Conservation (phyloP, 2,329 filamentous ascomycete species). For the Diplocarpon mali region DNA sequence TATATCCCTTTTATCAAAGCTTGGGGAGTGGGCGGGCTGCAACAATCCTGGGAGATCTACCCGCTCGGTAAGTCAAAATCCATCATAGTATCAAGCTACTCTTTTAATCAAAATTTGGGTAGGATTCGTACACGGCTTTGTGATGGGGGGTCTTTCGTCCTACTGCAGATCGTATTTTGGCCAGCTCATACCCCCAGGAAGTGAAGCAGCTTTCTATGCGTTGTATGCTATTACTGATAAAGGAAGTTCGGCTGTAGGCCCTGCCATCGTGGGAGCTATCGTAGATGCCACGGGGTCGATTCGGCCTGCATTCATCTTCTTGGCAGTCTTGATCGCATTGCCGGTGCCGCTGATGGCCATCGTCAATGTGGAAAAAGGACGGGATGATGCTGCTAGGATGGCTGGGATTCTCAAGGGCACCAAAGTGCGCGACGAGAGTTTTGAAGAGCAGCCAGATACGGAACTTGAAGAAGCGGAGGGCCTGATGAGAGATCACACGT, state of each 20-base stretch:
- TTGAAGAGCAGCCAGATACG: constrained; percentile 1
- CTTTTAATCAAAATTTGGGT: not conserved
- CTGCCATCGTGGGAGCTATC: constrained; percentile 83
- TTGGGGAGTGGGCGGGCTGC: constrained; percentile 70
- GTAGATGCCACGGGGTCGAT: constrained; percentile 75
- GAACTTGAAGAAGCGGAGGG: constrained; percentile 11
- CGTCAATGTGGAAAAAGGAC: constrained; percentile 73
- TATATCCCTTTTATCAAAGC: constrained; percentile 70
- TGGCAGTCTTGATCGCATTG: constrained; percentile 68
- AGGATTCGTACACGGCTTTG: constrained; percentile 58
- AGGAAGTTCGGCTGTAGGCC: constrained; percentile 85
- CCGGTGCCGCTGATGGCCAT: constrained; percentile 75
- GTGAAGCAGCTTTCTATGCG: constrained; percentile 90
- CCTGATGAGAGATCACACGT: constrained; percentile 18
- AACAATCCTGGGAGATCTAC: constrained; percentile 95
- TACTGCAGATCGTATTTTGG: constrained; percentile 90
- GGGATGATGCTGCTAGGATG: constrained; percentile 53
- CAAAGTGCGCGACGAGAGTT: constrained; percentile 1
- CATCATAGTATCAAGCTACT: not conserved
- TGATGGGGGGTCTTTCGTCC: constrained; percentile 80
- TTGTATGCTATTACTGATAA: constrained; percentile 97
- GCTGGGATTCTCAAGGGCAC: constrained; percentile 30
- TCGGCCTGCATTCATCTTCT: constrained; percentile 79
- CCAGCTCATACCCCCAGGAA: constrained; percentile 84
- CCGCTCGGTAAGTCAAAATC: constrained; percentile 50